Percentiles rank a stretch among this genome's conserved stretches.
Evolutionary conservation across 2,329 filamentous ascomycete genomes (phyloP).

Genomic region (Emydomyces testavorans): DNA sequence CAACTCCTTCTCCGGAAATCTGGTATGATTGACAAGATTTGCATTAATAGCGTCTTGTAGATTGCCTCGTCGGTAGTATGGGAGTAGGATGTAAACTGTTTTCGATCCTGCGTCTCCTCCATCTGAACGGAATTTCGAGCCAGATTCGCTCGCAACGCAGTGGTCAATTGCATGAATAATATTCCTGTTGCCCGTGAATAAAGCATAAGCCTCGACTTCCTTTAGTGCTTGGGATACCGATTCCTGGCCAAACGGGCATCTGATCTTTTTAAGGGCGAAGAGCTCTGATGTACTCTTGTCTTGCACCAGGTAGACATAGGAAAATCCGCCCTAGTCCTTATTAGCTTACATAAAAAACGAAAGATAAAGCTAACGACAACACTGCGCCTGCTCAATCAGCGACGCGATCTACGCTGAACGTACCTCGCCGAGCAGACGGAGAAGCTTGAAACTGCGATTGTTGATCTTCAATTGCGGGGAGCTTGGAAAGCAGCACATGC

Average conservation of each 20-base stretch:
- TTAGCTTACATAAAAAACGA: neutral
- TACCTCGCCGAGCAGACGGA: constrained; percentile 85
- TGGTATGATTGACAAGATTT: constrained; percentile 87
- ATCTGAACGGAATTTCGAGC: constrained; percentile 44
- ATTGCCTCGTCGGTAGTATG: constrained; percentile 91
- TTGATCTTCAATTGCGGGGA: constrained; percentile 94
- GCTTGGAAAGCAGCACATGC: constrained; percentile 90
- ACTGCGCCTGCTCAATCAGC: neutral
- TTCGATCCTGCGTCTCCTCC: constrained; percentile 57
- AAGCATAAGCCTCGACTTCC: constrained; percentile 90
- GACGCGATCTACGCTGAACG: constrained; percentile 17
- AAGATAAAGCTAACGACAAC: neutral
- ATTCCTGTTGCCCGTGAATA: constrained; percentile 71
- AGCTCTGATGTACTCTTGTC: constrained; percentile 72
- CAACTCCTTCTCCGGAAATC: constrained; percentile 74
- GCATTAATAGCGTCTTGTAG: constrained; percentile 98
- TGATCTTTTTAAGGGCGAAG: constrained; percentile 96
- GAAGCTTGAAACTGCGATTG: constrained; percentile 85
- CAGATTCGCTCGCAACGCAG: constrained; percentile 61
- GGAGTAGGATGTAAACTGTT: constrained; percentile 91
- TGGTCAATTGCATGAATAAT: constrained; percentile 83
- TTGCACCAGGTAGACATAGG: constrained; percentile 96
- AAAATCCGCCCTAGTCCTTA: constrained; percentile 69
- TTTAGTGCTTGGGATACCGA: constrained; percentile 89
- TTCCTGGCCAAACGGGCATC: constrained; percentile 94